Conservation (phyloP, 169 alveolate genomes). For the Plasmodium coatneyi region DNA sequence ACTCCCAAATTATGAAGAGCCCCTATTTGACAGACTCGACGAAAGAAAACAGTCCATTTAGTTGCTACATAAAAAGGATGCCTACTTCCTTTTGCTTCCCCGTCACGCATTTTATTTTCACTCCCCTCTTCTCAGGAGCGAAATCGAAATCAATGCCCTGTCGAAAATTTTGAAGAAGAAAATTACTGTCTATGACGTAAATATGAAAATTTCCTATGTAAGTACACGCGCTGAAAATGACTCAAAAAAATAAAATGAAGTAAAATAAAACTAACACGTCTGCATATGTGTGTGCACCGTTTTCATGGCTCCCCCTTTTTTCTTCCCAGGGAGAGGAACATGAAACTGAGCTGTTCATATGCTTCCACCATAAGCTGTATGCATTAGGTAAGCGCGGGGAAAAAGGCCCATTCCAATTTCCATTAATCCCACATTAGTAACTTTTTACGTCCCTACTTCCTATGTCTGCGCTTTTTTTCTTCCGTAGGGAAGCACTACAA, state of each 20-base stretch:
- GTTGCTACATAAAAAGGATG: not conserved
- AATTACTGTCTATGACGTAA: slow-evolving; percentile 61
- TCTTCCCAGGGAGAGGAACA: slow-evolving; percentile 48
- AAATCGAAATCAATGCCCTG: slow-evolving; percentile 69
- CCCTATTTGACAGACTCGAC: not conserved
- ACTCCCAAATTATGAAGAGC: not conserved
- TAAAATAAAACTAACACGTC: not conserved
- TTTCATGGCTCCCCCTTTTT: not conserved
- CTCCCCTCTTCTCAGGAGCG: slow-evolving; percentile 25
- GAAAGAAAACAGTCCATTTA: not conserved
- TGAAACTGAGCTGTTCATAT: slow-evolving; percentile 50
- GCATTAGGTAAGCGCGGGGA: slow-evolving; percentile 42
- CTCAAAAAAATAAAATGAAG: not conserved
- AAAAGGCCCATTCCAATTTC: not conserved
- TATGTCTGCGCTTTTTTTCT: not conserved
- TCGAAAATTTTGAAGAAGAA: slow-evolving; percentile 47
- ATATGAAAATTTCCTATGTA: slow-evolving; percentile 65
- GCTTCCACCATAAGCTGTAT: slow-evolving; percentile 64
- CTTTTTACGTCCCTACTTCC: not conserved
- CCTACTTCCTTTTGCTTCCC: not conserved
- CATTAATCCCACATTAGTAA: not conserved
- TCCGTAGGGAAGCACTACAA: slow-evolving; percentile 51
- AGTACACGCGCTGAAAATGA: not conserved
- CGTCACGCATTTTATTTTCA: not conserved
- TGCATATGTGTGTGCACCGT: not conserved